Conservation (phyloP, 169 alveolate species). For the Plasmodium vinckei region DNA sequence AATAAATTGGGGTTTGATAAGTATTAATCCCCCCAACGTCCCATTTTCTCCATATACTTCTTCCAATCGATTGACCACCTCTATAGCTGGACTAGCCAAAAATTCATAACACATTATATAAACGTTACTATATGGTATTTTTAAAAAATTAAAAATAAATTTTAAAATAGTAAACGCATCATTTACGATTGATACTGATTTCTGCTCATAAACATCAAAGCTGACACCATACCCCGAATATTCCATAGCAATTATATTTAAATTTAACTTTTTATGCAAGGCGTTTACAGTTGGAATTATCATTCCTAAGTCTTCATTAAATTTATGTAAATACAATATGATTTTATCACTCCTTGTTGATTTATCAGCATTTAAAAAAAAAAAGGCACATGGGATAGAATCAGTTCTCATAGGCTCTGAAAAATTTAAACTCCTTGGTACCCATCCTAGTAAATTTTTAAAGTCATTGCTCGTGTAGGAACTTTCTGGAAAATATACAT, state of each 20-base stretch:
- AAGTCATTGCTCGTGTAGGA: conserved; percentile 62
- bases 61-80: conserved; percentile 62
- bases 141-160: conserved; percentile 55
- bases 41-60: conserved; percentile 21
- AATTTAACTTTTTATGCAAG: conserved; percentile 49
- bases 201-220: conserved; percentile 56
- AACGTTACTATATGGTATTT: conserved; percentile 44
- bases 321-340: conserved; percentile 61
- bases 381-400: conserved; percentile 72
- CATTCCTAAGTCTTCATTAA: conserved; percentile 71
- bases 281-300: conserved; percentile 64
- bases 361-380: conserved; percentile 25
- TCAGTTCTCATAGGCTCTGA: conserved; percentile 39
- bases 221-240: conserved; percentile 74
- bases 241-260: conserved; percentile 72
- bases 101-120: conserved; percentile 61
- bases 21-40: conserved; percentile 48
- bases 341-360: conserved; percentile 18
- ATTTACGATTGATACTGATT: conserved; percentile 56
- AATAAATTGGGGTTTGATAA: conserved; percentile 55
- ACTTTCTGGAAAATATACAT: conserved; percentile 48
- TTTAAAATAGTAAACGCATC: conserved; percentile 67
- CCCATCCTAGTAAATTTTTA: conserved; percentile 75
- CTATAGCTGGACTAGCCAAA: conserved; percentile 68
- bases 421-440: conserved; percentile 61